A percentile compares a stretch with the other conserved stretches of the same genome.
Conservation (phyloP, 2,329 filamentous ascomycete species). For the Metarhizium humberi region DNA sequence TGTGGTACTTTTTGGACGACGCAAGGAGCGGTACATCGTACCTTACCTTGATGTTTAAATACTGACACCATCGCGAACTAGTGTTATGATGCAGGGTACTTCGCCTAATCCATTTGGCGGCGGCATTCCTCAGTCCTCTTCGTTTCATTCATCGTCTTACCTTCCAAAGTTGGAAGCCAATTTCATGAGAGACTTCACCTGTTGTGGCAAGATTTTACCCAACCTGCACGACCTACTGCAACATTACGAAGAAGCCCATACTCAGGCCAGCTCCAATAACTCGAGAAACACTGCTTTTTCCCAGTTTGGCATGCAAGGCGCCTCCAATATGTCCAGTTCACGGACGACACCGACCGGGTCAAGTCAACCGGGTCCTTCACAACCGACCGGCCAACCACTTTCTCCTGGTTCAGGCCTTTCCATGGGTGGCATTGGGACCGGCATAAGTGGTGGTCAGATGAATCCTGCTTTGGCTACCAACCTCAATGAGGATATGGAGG, state of each 20-base stretch:
- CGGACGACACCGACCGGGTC: conserved; percentile 21
- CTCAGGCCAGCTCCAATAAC: conserved; percentile 48
- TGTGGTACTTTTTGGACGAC: neutral
- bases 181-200: conserved; percentile 96
- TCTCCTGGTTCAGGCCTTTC: conserved; percentile 24
- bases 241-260: conserved; percentile 94
- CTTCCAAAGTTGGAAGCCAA: conserved; percentile 92
- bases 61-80: conserved; percentile 26
- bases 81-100: conserved; percentile 90
- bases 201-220: conserved; percentile 81
- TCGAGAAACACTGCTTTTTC: conserved; percentile 31
- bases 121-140: conserved; percentile 70
- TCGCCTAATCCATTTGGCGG: conserved; percentile 60
- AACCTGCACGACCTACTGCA: conserved; percentile 91
- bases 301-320: conserved; percentile 26
- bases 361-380: conserved; percentile 14
- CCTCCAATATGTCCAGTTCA: conserved; percentile 24
- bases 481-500: conserved; percentile 61
- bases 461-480: conserved; percentile 32
- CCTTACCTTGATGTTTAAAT: neutral
- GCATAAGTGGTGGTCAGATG: conserved; percentile 25
- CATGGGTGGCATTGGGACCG: conserved; percentile 25
- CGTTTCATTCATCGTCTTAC: conserved; percentile 93
- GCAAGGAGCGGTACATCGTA: neutral
- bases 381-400: conserved; percentile 25